Conservation (phyloP, 352 stramenopile species). For the Blastocystis sp. region DNA sequence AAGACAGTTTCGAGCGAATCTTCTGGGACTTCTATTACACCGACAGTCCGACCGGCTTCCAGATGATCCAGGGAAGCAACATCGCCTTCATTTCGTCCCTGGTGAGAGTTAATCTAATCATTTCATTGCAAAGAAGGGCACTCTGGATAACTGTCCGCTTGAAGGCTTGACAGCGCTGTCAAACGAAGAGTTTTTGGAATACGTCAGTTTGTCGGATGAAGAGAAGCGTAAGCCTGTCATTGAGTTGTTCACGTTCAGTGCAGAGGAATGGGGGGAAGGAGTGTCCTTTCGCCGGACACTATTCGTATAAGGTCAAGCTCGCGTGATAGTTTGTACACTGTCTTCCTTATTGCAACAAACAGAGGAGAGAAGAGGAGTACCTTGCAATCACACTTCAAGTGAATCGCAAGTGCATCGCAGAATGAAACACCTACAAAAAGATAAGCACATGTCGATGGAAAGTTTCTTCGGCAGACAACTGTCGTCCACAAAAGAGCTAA, state of each 20-base stretch:
- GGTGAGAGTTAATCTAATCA: slow-evolving; percentile 2
- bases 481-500: background rate
- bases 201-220: slow-evolving; percentile 39
- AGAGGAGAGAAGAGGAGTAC: background rate
- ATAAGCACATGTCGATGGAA: slow-evolving; percentile 33
- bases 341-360: slow-evolving; percentile 54
- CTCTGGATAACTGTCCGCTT: slow-evolving; percentile 26
- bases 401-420: background rate
- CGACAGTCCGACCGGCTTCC: slow-evolving; percentile 17
- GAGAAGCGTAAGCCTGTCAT: slow-evolving; percentile 36
- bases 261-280: slow-evolving; percentile 9
- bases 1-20: slow-evolving; percentile 55
- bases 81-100: background rate
- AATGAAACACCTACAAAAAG: background rate
- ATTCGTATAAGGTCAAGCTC: background rate
- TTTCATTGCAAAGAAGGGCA: background rate
- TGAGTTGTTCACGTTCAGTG: background rate
- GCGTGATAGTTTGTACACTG: background rate
- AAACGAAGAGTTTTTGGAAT: slow-evolving; percentile 49
- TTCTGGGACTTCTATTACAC: slow-evolving; percentile 50
- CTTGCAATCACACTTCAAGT: no score
- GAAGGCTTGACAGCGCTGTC: slow-evolving; percentile 14
- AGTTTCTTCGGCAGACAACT: background rate
- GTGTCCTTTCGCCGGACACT: background rate
- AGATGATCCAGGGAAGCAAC: slow-evolving; percentile 43